Evolutionary conservation across 2,329 filamentous ascomycete species (phyloP).

Genomic region (Penicillium sp.): DNA sequence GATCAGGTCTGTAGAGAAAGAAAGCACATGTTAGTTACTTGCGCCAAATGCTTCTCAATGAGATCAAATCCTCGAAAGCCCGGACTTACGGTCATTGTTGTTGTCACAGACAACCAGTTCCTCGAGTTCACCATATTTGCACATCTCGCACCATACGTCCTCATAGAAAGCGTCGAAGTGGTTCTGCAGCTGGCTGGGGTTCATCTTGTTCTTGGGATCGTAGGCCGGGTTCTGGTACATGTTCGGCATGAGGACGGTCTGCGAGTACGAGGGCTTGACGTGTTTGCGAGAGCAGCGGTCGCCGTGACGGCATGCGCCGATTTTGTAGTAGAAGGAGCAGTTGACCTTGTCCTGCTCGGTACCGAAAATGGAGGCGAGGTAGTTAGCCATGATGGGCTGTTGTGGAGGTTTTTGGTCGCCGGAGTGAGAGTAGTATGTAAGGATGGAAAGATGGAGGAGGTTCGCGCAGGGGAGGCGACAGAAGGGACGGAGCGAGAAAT

Average conservation of each 20-base stretch:
- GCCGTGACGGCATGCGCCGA: slow-evolving; percentile 96
- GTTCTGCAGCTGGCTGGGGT: slow-evolving; percentile 92
- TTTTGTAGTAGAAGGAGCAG: slow-evolving; percentile 99
- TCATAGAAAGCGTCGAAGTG: slow-evolving; percentile 99
- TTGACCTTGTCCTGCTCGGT: slow-evolving; percentile 99
- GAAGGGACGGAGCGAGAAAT: slow-evolving; percentile 11
- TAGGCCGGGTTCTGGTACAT: slow-evolving; percentile 99
- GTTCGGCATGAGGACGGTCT: slow-evolving; percentile 97
- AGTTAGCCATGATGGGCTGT: slow-evolving; percentile 79
- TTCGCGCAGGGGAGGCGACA: background rate
- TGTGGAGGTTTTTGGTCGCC: background rate
- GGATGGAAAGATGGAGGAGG: slow-evolving; percentile 3
- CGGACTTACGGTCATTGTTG: slow-evolving; percentile 88
- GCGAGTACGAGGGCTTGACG: slow-evolving; percentile 97
- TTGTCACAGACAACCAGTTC: slow-evolving; percentile 99
- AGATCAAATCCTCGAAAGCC: background rate
- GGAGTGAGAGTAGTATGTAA: background rate
- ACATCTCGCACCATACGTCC: slow-evolving; percentile 99
- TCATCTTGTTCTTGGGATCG: slow-evolving; percentile 97
- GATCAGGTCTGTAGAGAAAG: slow-evolving; percentile 74
- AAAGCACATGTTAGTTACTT: slow-evolving; percentile 23
- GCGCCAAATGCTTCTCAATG: background rate
- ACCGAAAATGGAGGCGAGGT: slow-evolving; percentile 98
- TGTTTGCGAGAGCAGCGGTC: slow-evolving; percentile 98
- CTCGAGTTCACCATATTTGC: slow-evolving; percentile 96